These are phyloP conservation scores for Tremellales sp. DNA, from an alignment of 1,284 basidiomycete species.

Conservation along the genomic window DNA sequence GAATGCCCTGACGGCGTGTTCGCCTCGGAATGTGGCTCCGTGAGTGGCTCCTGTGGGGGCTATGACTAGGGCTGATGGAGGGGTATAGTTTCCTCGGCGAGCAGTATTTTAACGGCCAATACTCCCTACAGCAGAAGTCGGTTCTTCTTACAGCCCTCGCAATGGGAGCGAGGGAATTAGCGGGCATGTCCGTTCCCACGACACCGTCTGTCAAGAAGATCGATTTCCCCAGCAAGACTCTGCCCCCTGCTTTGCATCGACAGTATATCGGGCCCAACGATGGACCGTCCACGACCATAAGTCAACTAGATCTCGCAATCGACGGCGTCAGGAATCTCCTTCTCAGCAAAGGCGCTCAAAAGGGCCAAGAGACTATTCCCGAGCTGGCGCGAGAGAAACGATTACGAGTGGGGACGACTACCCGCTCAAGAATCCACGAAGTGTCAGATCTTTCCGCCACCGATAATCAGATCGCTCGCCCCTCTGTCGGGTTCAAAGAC, in stretches of 20 bases:
- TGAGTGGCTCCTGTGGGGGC: conserved; percentile 51
- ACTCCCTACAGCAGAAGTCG: conserved; percentile 77
- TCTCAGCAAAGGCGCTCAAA: conserved; percentile 35
- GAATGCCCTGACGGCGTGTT: conserved; percentile 72
- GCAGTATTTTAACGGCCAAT: conserved; percentile 88
- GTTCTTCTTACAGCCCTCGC: conserved; percentile 81
- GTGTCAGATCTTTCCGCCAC: conserved; percentile 1
- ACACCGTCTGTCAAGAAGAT: conserved; percentile 25
- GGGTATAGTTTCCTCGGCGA: conserved; percentile 71
- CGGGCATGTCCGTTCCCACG: conserved; percentile 60
- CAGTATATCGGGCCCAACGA: conserved; percentile 56
- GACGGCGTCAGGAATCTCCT: conserved; percentile 31
- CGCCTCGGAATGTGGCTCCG: conserved; percentile 72
- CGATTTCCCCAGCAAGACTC: conserved; percentile 71
- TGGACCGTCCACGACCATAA: conserved; percentile 6
- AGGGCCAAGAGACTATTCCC: conserved; percentile 52
- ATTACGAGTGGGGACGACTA: conserved; percentile 59
- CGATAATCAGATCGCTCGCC: conserved; percentile 13
- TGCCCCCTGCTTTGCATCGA: conserved; percentile 66
- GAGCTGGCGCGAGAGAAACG: conserved; percentile 66
- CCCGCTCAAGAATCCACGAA: conserved; percentile 23
- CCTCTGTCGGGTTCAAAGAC: conserved; percentile 57
- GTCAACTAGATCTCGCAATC: conserved; percentile 37
- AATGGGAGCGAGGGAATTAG: conserved; percentile 77
- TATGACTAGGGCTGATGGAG: background rate